Base-by-base conservation (phyloP, 2,329 filamentous ascomycete species). In the Conoideocrella luteorostrata region DNA sequence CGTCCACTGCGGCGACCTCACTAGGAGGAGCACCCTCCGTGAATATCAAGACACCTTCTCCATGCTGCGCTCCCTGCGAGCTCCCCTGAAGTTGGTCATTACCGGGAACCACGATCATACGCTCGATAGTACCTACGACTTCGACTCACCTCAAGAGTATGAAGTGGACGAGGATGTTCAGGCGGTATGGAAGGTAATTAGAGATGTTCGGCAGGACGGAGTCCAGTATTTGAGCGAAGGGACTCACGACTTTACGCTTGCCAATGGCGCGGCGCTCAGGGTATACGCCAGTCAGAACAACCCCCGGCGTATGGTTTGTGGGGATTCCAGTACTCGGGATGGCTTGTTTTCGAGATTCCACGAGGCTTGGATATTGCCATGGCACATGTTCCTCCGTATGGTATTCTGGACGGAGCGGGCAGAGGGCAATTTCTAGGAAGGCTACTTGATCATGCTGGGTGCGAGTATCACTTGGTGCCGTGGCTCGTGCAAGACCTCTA, bases 281-380 rank as follows among this genome's bases (percentile, higher is more conserved):
- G 58, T 80, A 7, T 80, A 72, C 40, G 74, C 75, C 4, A 78
- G 73, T 46, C 74, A 72, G 2, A 73, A 64, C 43, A 80, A n/a
- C n/a, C 76, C 0, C 74, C 74, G 0, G 66, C 63, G 0, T 54
- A 59, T 3, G 66, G 67, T 4, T 57, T 60, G 15, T 72, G 71
- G 69, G 74, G 65, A 0, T 79, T 77, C 44, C 71, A 75, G 45
- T 80, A 77, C 52, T 33, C 57, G 0, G 44, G 59, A 3, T 57
- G 58, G 0, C 75, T 76, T 51, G 41, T 54, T 4, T 71, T 68
- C 29, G 39, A 48, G 9, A 65, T 73, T 24, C 52, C 53, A 0
- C 4, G 54, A 0, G 58, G 50, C 1, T 58, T 65, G 1, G 71
- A 80, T 49, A 44, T 79, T 1, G 70, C 65, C 22, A 67, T 79